phyloP scores from a whole-genome alignment of 2,329 filamentous ascomycete genomes.

The Colletotrichum sp. region DNA sequence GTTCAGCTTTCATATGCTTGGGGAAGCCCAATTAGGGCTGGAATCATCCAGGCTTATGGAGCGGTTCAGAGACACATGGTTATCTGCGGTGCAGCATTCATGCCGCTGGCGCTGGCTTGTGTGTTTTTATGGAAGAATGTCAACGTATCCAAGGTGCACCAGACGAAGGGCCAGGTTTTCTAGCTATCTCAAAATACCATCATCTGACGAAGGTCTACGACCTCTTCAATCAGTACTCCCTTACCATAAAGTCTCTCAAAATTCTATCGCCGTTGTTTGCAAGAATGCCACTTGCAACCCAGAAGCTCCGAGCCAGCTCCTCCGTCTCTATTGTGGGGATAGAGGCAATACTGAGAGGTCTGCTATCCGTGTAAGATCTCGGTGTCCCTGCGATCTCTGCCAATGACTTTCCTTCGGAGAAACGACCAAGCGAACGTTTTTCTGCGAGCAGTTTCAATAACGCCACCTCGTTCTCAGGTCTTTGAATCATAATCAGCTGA shows the following conservation, averaged over 20 bases:
- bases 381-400: not conserved
- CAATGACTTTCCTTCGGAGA: not conserved
- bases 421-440: not conserved
- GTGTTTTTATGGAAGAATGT: slow-evolving; percentile 17
- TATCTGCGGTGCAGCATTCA: slow-evolving; percentile 26
- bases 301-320: not conserved
- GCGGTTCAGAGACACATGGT: slow-evolving; percentile 48
- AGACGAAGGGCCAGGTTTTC: slow-evolving; percentile 16
- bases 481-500: rapidly evolving
- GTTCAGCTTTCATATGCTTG: slow-evolving; percentile 43
- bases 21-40: slow-evolving; percentile 43
- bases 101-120: slow-evolving; percentile 9
- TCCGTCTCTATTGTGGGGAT: not conserved
- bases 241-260: not conserved
- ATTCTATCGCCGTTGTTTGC: not conserved
- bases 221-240: rapidly evolving
- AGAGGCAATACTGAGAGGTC: not conserved
- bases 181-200: not conserved
- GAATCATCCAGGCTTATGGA: slow-evolving; percentile 51
- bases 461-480: not conserved
- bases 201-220: not conserved
- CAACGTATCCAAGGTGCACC: slow-evolving; percentile 9
- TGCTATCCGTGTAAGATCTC: too few species aligned
- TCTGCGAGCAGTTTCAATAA: not conserved
- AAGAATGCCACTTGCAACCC: not conserved